These are phyloP conservation scores for Lepidium didymum DNA, from an alignment of 345 rosid genomes.

Conservation along the genomic window DNA sequence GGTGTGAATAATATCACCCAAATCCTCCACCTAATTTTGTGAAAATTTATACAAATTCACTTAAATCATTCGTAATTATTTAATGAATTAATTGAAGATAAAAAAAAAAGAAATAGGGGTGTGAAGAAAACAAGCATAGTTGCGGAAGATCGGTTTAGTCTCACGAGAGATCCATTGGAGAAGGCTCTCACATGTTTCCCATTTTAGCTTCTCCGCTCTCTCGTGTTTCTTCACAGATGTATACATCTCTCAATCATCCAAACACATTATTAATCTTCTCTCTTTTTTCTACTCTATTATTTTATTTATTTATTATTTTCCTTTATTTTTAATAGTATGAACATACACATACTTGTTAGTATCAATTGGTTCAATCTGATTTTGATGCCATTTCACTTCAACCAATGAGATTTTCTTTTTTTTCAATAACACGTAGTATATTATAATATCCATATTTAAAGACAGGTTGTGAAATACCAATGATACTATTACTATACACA, in stretches of 20 bases:
- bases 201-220: conserved; percentile 28
- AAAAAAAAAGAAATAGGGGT: not conserved
- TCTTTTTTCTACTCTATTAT: not conserved
- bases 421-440: too few species aligned
- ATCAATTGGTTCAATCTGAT: not conserved
- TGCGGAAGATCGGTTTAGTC: conserved; percentile 31
- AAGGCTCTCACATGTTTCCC: conserved; percentile 34
- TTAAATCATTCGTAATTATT: too few species aligned
- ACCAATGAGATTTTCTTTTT: not conserved
- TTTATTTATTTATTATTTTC: not conserved
- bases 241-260: conserved; percentile 26
- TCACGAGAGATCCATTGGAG: conserved; percentile 38
- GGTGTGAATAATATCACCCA: too few species aligned
- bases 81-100: too few species aligned
- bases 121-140: not conserved
- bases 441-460: too few species aligned
- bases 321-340: not conserved
- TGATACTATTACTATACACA: too few species aligned
- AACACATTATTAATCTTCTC: conserved; percentile 6
- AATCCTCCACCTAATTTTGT: too few species aligned
- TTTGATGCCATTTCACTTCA: not conserved
- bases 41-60: too few species aligned
- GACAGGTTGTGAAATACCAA: too few species aligned
- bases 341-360: not conserved
- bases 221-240: conserved; percentile 33